phyloP scores from a whole-genome alignment of 139 green algal species.

The Bryopsis sp. region DNA sequence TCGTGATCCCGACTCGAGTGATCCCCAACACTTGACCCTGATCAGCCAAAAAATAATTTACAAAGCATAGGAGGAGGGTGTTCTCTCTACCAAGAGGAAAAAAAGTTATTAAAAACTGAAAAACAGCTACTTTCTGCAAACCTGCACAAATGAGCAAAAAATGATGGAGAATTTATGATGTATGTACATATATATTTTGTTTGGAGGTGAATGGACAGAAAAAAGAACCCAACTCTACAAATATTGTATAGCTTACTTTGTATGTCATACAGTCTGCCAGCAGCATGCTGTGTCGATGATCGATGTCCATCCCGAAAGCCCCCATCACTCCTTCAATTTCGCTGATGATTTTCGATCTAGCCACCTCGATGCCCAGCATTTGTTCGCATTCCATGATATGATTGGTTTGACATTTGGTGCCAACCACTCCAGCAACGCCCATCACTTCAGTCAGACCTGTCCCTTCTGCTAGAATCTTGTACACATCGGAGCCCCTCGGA shows the following conservation, averaged over 20 bases:
- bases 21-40: slow-evolving; percentile 96
- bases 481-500: slow-evolving; percentile 24
- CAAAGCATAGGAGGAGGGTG: neutral
- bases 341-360: slow-evolving; percentile 61
- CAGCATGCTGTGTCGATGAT: slow-evolving; percentile 91
- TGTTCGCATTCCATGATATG: slow-evolving; percentile 83
- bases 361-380: slow-evolving; percentile 89
- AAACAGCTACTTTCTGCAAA: too few species aligned
- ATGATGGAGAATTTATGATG: too few species aligned
- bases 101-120: slow-evolving; percentile 5
- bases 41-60: slow-evolving; percentile 2
- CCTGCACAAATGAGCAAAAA: too few species aligned
- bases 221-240: too few species aligned
- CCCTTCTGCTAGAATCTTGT: slow-evolving; percentile 72
- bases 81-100: neutral
- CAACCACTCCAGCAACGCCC: slow-evolving; percentile 71
- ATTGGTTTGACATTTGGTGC: slow-evolving; percentile 73
- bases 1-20: slow-evolving; percentile 96
- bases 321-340: slow-evolving; percentile 92
- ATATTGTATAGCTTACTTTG: slow-evolving; percentile 48
- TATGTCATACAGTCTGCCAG: slow-evolving; percentile 98
- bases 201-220: too few species aligned
- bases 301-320: slow-evolving; percentile 90
- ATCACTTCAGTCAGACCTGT: slow-evolving; percentile 69
- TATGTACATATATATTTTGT: too few species aligned